Conservation (phyloP, 78 protist genomes). For the Dictyostelium firmibasis region DNA sequence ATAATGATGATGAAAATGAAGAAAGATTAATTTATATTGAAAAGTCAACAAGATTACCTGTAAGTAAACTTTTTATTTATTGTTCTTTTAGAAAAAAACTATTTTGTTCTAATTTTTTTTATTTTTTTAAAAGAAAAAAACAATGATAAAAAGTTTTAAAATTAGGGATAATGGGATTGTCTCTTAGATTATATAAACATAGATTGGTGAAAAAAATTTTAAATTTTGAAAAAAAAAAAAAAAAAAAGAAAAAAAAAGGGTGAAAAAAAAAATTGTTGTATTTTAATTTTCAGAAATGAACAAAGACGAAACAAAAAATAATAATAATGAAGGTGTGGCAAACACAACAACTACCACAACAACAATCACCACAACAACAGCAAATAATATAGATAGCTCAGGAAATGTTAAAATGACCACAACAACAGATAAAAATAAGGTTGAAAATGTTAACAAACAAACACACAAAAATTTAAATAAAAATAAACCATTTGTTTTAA, state of each 20-base stretch:
- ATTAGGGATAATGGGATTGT: background rate
- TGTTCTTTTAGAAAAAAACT: background rate
- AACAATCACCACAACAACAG: background rate
- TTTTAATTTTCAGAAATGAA: no score
- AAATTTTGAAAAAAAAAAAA: background rate
- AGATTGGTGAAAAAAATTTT: background rate
- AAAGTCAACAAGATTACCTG: conserved; percentile 4
- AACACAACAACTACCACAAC: background rate
- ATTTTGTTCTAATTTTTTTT: background rate
- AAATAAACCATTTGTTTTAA: background rate
- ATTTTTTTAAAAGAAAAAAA: background rate
- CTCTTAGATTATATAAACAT: background rate
- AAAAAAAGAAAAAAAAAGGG: background rate
- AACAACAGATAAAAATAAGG: background rate
- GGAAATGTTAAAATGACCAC: background rate
- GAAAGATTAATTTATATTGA: conserved; percentile 27
- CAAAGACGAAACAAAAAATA: background rate
- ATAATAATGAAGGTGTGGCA: background rate
- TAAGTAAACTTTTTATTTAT: background rate
- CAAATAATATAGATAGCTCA: background rate
- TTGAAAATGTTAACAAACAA: background rate
- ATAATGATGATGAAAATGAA: conserved; percentile 33
- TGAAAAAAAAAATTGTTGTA: background rate
- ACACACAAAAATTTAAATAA: background rate
- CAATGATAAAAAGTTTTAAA: background rate